Base-by-base conservation (phyloP, 1,139 yeast species). In the Diutina ranongensis region DNA sequence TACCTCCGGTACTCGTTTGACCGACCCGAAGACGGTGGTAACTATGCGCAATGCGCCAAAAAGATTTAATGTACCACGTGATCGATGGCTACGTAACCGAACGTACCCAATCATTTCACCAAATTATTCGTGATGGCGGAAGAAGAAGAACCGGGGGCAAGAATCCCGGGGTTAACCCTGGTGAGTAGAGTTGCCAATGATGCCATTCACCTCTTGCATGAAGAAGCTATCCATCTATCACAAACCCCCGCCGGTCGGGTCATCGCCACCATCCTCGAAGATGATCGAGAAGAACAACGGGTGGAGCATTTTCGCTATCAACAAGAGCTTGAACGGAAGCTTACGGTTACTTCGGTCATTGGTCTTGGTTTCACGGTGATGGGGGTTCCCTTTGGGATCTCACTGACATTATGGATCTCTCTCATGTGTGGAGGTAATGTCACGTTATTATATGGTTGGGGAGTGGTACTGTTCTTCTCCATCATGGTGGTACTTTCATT, bases 321-420 rank as follows among this genome's bases (percentile, higher is more conserved):
- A 51, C 87, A 81, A 55, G 83, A 78, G 45, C 64, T 83, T 49
- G 79, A 77, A 49, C 69, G 84, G 52, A 78, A 80, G 50, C 67
- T 82, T 49, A 73, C 84, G 1, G 83, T 82, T 2, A 67, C 78
- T 0, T 79, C 87, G 0, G 76, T 83, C 33, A 75, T 83, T 40
- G 92, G 89, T 1, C 62, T 83, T 27, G 88, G 92, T 1, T 81
- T 82, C 57, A 79, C 87, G 1, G 62, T 83, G 22, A 82, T 83
- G 89, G 84, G 85, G 19, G 88, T 84, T 0, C 89, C 88, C 0
- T 72, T 83, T 57, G 88, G 89, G 1, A 68, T 83, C 54, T 77
- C 86, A 4, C 77, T 85, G 1, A 81, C 87, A 0, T 65, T 83
- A 55, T 76, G 82, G 60, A 80, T 81, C 42, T 79, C 84, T 1